Base-by-base conservation (phyloP, 2,329 filamentous ascomycete genomes). In the Aureobasidium sp. region DNA sequence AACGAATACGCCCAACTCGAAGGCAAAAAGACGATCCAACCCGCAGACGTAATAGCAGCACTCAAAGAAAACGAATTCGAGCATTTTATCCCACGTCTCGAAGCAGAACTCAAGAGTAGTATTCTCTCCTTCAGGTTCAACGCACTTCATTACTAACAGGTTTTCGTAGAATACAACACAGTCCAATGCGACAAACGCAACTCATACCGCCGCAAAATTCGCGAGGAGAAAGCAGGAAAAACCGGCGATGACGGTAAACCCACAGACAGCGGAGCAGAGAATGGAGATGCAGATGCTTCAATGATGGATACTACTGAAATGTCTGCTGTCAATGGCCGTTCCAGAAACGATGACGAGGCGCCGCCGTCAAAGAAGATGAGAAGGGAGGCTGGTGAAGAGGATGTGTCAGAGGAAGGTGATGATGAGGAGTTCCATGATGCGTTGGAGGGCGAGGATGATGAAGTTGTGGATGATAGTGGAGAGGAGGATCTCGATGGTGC, bases 21-120 rank as follows among this genome's bases (percentile, higher is more conserved):
- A n/a, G 87, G 87, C 75, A 92, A 94, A 76, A 95, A 95, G 81
- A 95, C 92, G 0, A 91, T 96, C 71, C 86, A 88, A 72, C 91
- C 92, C 0, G 85, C 86, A 47, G 92, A 95, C 75, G 91, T 96
- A 47, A 90, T 95, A 74, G 89, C 90, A 58, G 93, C 92, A 0
- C 84, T 96, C 54, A 89, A 92, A n/a, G 90, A 93, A 43, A 87
- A 90, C 54, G 93, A 95, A 76, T 93, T 93, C 68, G 85, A 86
- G 56, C 85, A 84, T n/a, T 94, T 95, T 75, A 82, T 93, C 65
- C 87, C 88, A 18, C 84, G 89, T 40, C 81, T 95, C 38, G 91
- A 95, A 77, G 90, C 89, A 8, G 93, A 95, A 78, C 91, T 94
- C 75, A 87, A 88, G 48, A 94, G 91, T 93, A 76, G 55, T n/a